phyloP scores from a whole-genome alignment of 2,329 filamentous ascomycete genomes.

The Cercospora canescens region DNA sequence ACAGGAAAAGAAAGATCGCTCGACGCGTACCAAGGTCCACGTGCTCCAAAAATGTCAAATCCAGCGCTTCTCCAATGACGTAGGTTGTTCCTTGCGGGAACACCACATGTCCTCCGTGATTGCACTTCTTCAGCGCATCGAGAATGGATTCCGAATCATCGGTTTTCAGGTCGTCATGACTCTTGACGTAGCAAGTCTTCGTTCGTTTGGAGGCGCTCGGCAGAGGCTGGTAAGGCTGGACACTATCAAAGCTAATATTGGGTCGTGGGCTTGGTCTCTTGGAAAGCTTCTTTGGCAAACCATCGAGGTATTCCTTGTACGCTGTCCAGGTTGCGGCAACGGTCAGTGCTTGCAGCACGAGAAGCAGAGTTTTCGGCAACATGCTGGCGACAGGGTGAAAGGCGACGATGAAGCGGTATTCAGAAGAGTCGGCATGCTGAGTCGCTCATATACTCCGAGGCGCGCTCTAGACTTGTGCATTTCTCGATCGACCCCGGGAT shows the following conservation, averaged over 20 bases:
- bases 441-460: not conserved
- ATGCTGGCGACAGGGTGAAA: not conserved
- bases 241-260: conserved; percentile 31
- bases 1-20: not conserved
- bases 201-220: conserved; percentile 37
- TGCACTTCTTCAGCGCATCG: conserved; percentile 59
- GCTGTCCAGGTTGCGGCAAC: conserved; percentile 32
- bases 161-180: conserved; percentile 39
- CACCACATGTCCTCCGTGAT: conserved; percentile 63
- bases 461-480: not conserved
- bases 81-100: conserved; percentile 59
- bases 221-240: conserved; percentile 35
- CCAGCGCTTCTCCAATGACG: conserved; percentile 63
- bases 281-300: conserved; percentile 18
- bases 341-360: conserved; percentile 21
- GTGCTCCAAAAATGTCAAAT: conserved; percentile 63
- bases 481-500: not conserved
- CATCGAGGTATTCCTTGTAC: conserved; percentile 30
- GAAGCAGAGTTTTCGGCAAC: not conserved
- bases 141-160: conserved; percentile 57
- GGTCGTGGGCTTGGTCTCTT: conserved; percentile 32
- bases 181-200: conserved; percentile 42
- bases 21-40: conserved; percentile 53
- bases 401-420: not conserved
- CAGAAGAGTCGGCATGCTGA: not conserved